A percentile compares a stretch with the other conserved stretches of the same genome.
Evolutionary conservation across 495 filamentous ascomycete species (phyloP).

Genomic region (Neurospora hispaniola): DNA sequence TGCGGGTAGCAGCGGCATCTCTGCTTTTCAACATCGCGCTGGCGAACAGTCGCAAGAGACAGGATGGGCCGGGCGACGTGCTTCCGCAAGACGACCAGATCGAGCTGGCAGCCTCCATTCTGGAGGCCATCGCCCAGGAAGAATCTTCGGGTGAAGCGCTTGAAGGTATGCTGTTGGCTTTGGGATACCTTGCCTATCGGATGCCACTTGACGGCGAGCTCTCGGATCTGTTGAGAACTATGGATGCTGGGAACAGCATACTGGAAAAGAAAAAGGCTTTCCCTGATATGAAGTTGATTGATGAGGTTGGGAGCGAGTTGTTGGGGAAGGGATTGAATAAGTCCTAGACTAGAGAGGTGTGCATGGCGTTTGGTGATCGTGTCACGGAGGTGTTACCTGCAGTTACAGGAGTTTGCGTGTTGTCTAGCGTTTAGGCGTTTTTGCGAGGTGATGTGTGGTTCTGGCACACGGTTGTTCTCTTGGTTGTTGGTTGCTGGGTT

Average conservation of each 20-base stretch:
- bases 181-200: slow-evolving; percentile 66
- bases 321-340: slow-evolving; percentile 30
- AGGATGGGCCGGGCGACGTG: slow-evolving; percentile 44
- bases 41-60: slow-evolving; percentile 55
- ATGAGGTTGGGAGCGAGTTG: slow-evolving; percentile 42
- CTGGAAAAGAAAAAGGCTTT: slow-evolving; percentile 43
- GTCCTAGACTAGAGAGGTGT: slow-evolving; percentile 3
- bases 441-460: not conserved
- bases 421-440: not conserved
- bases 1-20: slow-evolving; percentile 67
- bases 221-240: slow-evolving; percentile 58
- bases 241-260: slow-evolving; percentile 56
- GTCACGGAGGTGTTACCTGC: not conserved
- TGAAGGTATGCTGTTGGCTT: slow-evolving; percentile 57
- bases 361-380: not conserved
- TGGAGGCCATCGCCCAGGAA: slow-evolving; percentile 65
- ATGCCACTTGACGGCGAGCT: slow-evolving; percentile 57
- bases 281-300: slow-evolving; percentile 44
- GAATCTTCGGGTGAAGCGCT: slow-evolving; percentile 58
- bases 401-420: not conserved
- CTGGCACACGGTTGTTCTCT: not conserved
- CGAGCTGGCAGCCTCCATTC: slow-evolving; percentile 62
- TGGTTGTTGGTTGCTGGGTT: no score
- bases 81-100: slow-evolving; percentile 61
- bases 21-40: slow-evolving; percentile 74